A percentile compares a stretch with the other conserved stretches of the same genome.
phyloP scores from a whole-genome alignment of 768 basidiomycete genomes.

The Lactarius pseudohatsudake region DNA sequence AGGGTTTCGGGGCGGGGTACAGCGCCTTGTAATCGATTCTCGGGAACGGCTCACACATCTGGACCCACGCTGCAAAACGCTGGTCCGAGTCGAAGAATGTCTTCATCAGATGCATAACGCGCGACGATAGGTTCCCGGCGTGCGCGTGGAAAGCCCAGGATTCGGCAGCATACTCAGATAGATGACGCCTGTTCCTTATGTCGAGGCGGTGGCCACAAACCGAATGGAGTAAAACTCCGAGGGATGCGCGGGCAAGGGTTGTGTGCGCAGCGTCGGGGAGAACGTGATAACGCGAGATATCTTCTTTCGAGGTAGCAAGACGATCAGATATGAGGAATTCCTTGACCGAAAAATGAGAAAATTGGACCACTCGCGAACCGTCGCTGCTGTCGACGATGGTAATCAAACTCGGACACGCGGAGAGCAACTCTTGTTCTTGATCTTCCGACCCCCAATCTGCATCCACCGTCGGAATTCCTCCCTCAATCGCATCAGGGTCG shows the following conservation, averaged over 20 bases:
- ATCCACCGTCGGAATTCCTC: too few relatives aligned
- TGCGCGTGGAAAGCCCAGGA: not conserved
- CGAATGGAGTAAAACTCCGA: not conserved
- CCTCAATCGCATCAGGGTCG: too few relatives aligned
- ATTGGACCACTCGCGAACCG: not conserved
- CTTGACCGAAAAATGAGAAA: not conserved
- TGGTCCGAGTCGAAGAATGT: too few relatives aligned
- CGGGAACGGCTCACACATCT: too few relatives aligned
- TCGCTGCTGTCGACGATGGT: too few relatives aligned
- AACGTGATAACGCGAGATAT: not conserved
- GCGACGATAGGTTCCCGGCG: not conserved
- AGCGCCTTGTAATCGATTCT: too few relatives aligned
- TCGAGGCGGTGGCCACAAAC: not conserved
- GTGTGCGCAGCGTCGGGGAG: not conserved
- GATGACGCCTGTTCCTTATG: not conserved
- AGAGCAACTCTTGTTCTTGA: too few relatives aligned
- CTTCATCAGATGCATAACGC: too few relatives aligned
- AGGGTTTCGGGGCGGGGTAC: too few relatives aligned
- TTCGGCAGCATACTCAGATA: not conserved
- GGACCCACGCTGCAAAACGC: too few relatives aligned
- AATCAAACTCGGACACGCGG: too few relatives aligned
- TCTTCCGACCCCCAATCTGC: too few relatives aligned
- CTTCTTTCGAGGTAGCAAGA: not conserved
- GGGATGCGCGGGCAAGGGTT: not conserved
- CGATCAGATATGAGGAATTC: not conserved